These are phyloP conservation scores for Macrotyloma uniflorum DNA, from an alignment of 306 rosid species.

Conservation along the genomic window DNA sequence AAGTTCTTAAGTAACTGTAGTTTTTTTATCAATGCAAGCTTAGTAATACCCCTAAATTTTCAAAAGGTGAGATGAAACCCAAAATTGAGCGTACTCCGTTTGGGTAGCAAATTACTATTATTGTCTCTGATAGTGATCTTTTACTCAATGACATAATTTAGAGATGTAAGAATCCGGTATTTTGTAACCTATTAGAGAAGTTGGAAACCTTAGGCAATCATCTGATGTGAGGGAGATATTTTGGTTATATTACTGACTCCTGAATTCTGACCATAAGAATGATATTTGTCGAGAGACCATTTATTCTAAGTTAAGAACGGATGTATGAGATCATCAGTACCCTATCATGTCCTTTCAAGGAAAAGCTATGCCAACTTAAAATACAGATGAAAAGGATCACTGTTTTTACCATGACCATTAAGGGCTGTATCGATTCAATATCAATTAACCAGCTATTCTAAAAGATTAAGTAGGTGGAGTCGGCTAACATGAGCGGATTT, in stretches of 20 bases:
- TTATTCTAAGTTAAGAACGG: background rate
- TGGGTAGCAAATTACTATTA: background rate
- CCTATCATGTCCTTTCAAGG: background rate
- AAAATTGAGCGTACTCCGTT: background rate
- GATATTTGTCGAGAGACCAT: background rate
- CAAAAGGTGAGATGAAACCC: background rate
- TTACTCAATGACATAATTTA: background rate
- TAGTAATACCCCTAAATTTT: background rate
- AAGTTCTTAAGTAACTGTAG: background rate
- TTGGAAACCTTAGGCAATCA: constrained; percentile 4
- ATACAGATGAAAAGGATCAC: background rate
- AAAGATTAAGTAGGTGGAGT: background rate
- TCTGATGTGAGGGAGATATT: background rate
- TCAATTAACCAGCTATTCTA: constrained; percentile 1
- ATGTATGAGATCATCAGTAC: background rate
- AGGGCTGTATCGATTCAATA: background rate
- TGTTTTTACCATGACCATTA: background rate
- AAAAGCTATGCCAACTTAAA: background rate
- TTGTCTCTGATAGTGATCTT: background rate
- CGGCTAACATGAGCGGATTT: background rate
- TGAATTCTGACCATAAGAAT: background rate
- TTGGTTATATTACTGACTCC: background rate
- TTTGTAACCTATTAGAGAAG: background rate
- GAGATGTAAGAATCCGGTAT: background rate
- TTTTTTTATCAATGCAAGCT: background rate